These are phyloP conservation scores for Endotrypanum monterogeii DNA, from an alignment of 208 protist species.

Conservation along the genomic window DNA sequence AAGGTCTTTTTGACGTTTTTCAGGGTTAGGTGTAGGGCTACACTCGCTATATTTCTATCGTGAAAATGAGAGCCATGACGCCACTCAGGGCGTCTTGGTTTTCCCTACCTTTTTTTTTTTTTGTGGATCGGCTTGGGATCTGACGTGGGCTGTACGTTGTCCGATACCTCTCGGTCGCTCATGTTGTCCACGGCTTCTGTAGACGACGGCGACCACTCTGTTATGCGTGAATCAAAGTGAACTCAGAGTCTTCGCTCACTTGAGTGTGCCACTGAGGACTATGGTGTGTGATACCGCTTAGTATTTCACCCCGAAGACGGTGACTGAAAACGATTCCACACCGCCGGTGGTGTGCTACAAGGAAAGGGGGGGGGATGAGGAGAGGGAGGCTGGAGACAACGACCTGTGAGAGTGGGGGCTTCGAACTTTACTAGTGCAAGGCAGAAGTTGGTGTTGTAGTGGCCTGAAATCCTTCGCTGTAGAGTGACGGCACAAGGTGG, in stretches of 20 bases:
- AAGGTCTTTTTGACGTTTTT: too few species aligned
- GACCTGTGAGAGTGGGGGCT: background rate
- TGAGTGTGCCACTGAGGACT: slow-evolving; percentile 88
- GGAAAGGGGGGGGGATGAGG: slow-evolving; percentile 36
- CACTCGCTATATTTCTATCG: background rate
- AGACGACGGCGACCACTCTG: slow-evolving; percentile 1
- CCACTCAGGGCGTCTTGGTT: background rate
- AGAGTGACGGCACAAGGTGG: slow-evolving; percentile 72
- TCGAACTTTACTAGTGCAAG: slow-evolving; percentile 91
- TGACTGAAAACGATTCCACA: slow-evolving; percentile 30
- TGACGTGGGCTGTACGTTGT: background rate
- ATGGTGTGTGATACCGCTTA: slow-evolving; percentile 89
- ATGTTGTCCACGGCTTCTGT: background rate
- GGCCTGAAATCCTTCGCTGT: slow-evolving; percentile 50
- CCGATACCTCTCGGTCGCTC: background rate
- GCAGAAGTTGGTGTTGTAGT: slow-evolving; percentile 74
- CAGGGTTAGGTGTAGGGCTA: background rate
- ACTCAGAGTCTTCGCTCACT: slow-evolving; percentile 80
- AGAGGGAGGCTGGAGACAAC: too few species aligned
- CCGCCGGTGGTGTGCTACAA: slow-evolving; percentile 45
- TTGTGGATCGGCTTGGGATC: background rate
- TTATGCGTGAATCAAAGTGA: slow-evolving; percentile 22
- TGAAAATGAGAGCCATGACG: background rate
- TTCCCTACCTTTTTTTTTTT: slow-evolving; percentile 16
- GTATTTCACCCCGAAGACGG: slow-evolving; percentile 64